phyloP scores from a whole-genome alignment of 106 monocot species.

The Triglochin maritima region DNA sequence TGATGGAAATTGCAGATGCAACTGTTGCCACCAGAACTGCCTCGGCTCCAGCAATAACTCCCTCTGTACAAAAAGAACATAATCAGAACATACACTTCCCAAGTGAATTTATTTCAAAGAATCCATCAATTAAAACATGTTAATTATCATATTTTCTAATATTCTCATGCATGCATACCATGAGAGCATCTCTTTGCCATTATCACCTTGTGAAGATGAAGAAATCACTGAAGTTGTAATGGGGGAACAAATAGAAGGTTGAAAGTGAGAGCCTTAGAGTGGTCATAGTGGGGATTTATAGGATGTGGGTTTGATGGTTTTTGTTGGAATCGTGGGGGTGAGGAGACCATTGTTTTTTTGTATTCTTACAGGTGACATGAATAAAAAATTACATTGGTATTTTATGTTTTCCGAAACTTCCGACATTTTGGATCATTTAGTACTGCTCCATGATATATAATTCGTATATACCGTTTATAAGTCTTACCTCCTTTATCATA shows the following conservation, averaged over 20 bases:
- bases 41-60: slow-evolving; percentile 75
- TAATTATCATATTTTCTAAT: background rate
- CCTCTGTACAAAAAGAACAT: slow-evolving; percentile 33
- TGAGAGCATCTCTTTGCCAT: slow-evolving; percentile 37
- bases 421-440: no score
- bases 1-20: slow-evolving; percentile 30
- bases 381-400: no score
- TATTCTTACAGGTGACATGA: background rate
- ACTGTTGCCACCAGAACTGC: slow-evolving; percentile 58
- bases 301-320: slow-evolving; percentile 2
- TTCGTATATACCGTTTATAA: no score
- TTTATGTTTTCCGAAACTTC: no score
- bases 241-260: background rate
- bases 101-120: background rate
- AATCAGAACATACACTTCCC: background rate
- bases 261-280: background rate
- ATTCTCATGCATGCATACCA: slow-evolving; percentile 11
- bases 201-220: background rate
- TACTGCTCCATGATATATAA: no score
- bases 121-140: background rate
- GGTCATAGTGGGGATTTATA: background rate
- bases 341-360: background rate
- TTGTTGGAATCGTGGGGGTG: background rate
- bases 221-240: no score
- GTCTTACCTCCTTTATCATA: no score